Evolutionary conservation across 805 yeast genomes (phyloP).

Genomic region (Pichia insulana): DNA sequence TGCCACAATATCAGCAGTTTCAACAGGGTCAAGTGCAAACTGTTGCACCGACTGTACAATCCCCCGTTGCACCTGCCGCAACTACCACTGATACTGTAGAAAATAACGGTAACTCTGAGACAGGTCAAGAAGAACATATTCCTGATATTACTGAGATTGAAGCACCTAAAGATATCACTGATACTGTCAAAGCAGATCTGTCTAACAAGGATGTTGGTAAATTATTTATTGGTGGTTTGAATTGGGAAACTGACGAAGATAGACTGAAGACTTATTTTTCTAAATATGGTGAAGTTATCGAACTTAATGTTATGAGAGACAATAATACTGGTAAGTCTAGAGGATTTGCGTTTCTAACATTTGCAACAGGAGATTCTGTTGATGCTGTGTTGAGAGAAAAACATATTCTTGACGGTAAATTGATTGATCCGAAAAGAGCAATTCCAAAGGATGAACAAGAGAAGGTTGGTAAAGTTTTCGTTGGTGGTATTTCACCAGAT

Average conservation of each 20-base stretch:
- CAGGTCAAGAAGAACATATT: conserved; percentile 3
- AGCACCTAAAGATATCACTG: conserved; percentile 15
- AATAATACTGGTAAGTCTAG: conserved; percentile 77
- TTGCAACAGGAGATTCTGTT: conserved; percentile 72
- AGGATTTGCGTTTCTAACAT: conserved; percentile 92
- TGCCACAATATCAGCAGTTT: conserved; percentile 5
- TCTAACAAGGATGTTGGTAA: conserved; percentile 68
- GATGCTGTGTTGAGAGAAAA: conserved; percentile 79
- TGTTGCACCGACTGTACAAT: not conserved
- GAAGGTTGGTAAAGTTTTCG: conserved; percentile 91
- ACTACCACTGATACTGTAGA: conserved; percentile 2
- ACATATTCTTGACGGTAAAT: conserved; percentile 89
- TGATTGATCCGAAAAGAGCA: conserved; percentile 95
- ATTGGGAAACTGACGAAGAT: conserved; percentile 96
- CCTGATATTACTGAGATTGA: conserved; percentile 11
- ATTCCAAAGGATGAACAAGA: conserved; percentile 97
- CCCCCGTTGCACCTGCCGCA: not conserved
- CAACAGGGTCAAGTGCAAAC: conserved; percentile 7
- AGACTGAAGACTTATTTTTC: conserved; percentile 72
- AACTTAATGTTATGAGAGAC: conserved; percentile 90
- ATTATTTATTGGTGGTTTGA: conserved; percentile 93
- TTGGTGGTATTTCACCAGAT: conserved; percentile 93
- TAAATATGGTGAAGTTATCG: conserved; percentile 82
- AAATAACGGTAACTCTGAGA: not conserved
- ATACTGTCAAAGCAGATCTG: conserved; percentile 38